A percentile compares a stretch with the other conserved stretches of the same genome.
Conservation (phyloP, 805 yeast species). For the Wickerhamia fluorescens region DNA sequence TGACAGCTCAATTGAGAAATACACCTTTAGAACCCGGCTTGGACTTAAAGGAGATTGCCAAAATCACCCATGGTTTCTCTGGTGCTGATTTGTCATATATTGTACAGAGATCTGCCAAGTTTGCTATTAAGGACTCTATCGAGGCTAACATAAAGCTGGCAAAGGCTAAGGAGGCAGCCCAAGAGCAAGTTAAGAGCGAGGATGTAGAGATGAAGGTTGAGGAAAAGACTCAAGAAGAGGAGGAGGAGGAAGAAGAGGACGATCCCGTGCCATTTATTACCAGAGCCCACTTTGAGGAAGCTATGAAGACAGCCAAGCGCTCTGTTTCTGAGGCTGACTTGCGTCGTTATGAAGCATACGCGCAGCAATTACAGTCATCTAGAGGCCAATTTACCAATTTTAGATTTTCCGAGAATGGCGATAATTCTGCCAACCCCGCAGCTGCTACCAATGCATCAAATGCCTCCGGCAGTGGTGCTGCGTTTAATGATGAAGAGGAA, state of each 20-base stretch:
- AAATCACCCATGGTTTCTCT: slow-evolving; percentile 93
- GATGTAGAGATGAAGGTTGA: slow-evolving; percentile 48
- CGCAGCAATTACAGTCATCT: slow-evolving; percentile 91
- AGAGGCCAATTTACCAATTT: slow-evolving; percentile 93
- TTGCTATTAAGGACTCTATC: slow-evolving; percentile 95
- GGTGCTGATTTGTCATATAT: slow-evolving; percentile 98
- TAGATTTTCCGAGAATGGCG: slow-evolving; percentile 57
- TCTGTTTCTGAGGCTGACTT: slow-evolving; percentile 95
- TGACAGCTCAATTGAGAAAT: slow-evolving; percentile 94
- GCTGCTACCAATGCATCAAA: slow-evolving; percentile 9
- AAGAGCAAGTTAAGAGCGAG: slow-evolving; percentile 28
- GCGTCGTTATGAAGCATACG: slow-evolving; percentile 97
- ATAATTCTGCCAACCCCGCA: slow-evolving; percentile 5
- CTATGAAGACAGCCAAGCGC: slow-evolving; percentile 98
- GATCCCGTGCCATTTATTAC: slow-evolving; percentile 97
- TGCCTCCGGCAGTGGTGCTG: slow-evolving; percentile 21
- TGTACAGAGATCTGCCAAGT: slow-evolving; percentile 98
- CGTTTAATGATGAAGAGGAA: slow-evolving; percentile 43
- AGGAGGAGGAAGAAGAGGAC: slow-evolving; percentile 60
- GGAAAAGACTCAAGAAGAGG: slow-evolving; percentile 36
- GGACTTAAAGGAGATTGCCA: slow-evolving; percentile 81
- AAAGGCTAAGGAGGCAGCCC: slow-evolving; percentile 37
- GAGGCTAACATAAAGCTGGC: slow-evolving; percentile 53
- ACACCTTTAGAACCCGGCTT: slow-evolving; percentile 98
- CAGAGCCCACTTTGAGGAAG: slow-evolving; percentile 93